A percentile compares a stretch with the other conserved stretches of the same genome.
Conservation (phyloP, 2,329 filamentous ascomycete species). For the Aspergillus fructus region DNA sequence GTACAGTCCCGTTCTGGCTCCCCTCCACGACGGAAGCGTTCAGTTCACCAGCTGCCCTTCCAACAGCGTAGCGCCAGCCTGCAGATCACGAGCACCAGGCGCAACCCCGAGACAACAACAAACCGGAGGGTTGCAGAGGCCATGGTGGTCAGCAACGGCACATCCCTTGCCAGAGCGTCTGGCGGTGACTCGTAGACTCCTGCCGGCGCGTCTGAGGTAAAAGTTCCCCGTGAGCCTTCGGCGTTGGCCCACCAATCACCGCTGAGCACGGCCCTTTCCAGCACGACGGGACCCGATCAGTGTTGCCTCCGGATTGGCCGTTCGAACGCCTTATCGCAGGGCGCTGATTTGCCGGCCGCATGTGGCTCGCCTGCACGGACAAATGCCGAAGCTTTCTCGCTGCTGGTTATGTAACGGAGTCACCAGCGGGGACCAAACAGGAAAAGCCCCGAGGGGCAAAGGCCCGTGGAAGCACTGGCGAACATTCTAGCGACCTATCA, state of each 20-base stretch:
- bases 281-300: conserved; percentile 11
- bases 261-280: conserved; percentile 15
- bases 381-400: conserved; percentile 17
- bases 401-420: conserved; percentile 10
- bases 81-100: not conserved
- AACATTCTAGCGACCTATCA: conserved; percentile 9
- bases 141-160: conserved; percentile 3
- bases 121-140: not conserved
- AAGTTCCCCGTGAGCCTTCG: not conserved
- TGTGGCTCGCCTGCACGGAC: conserved; percentile 17
- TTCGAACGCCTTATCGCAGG: conserved; percentile 19
- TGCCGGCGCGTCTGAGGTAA: conserved; percentile 1
- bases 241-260: conserved; percentile 19
- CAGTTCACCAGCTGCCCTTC: conserved; percentile 10
- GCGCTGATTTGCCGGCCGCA: conserved; percentile 4
- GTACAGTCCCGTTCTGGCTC: not conserved
- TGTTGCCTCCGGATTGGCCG: conserved; percentile 18
- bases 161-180: conserved; percentile 5
- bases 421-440: not conserved
- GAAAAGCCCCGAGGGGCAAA: not conserved
- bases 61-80: not conserved
- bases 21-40: not conserved
- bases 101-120: not conserved
- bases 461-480: conserved; percentile 5
- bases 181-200: conserved; percentile 1